Base-by-base conservation (phyloP, 805 yeast species). In the Monosporozyma servazzii region DNA sequence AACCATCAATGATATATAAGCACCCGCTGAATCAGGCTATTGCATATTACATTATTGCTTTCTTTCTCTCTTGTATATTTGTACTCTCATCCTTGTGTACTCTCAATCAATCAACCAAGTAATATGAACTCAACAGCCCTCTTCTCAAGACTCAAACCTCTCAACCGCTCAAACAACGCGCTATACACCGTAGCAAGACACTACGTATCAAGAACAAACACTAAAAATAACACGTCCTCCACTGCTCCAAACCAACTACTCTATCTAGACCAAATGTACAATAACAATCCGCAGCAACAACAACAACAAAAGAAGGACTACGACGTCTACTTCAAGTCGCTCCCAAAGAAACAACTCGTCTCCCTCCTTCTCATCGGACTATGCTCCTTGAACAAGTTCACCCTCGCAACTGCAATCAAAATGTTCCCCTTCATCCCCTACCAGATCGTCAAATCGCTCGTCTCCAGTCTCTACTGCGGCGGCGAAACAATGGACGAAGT, bases 381-480 rank as follows among this genome's bases (percentile, higher is more conserved):
- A 42, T 84, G 84, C 42, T 85, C 91, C 1, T 56, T 82, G 33
- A 81, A 81, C 65, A 82, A 81, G 59, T 75, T 82, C 36, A 74
- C 82, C 33, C 72, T 86, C 56, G 73, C 83, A 53, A 51, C 78
- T 7, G 83, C 81, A 47, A 82, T 84, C 59, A 81, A 77, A 57
- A 43, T 78, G 6, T 86, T 86, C 70, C 95, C 95, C 2, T 80
- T 76, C 56, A 78, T 84, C 11, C 98, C 98, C 20, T 72, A 84
- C 57, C 74, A 79, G 54, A 49, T 88, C 42, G 76, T 90, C 55
- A 86, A 82, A 68, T 69, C 79, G 41, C 74, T 88, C 55, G 87
- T 90, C 17, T 89, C 86, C 66, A 84, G 84, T 53, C 76, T 87
- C 54, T 90, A 91, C 71, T 85, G 95, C 65, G 98, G 98, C 40